Base-by-base conservation (phyloP, 805 yeast species). In the Candida ulmi region DNA sequence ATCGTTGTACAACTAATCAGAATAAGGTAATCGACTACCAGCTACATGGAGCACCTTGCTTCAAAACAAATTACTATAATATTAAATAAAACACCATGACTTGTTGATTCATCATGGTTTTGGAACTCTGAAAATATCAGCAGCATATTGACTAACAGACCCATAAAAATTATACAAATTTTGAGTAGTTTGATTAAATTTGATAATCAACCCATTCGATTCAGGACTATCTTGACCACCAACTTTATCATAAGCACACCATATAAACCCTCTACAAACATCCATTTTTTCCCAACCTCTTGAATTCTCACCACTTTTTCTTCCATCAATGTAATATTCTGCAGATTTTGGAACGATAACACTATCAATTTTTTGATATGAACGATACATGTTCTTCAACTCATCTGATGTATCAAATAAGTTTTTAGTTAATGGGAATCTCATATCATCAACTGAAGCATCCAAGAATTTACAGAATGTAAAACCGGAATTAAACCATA, bases 401-500 rank as follows among this genome's bases (percentile, higher is more conserved):
- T 26, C 29, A 12, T 26, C 29, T 26, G 29, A 11, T 8, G 15
- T 26, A 5, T 26, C 29, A 12, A n/a, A 12, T 12, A 26, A n/a
- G n/a, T 26, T 26, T 26, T 26, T 26, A 12, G 15, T n/a, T n/a
- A 26, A n/a, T 12, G 29, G 13, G 25, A 18, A n/a, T 16, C 15
- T 17, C 13, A n/a, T 8, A 17, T 38, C 41, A 25, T 30, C 37
- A 8, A 11, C 35, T 17, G 41, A 26, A 5, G 41, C 32, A n/a
- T 24, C 31, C 5, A 31, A 17, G 25, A 33, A 29, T 18, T 60
- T 62, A 55, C 83, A 76, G 35, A 58, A 65, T 33, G 63, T 54
- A 52, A 75, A 74, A 0, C 83, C 83, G 2, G 80, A 72, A 46
- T 76, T 76, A 42, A 76, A 63, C 83, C 83, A 76, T 4, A 75